phyloP scores from a whole-genome alignment of 805 yeast species.

The Kazachstania taianensis region DNA sequence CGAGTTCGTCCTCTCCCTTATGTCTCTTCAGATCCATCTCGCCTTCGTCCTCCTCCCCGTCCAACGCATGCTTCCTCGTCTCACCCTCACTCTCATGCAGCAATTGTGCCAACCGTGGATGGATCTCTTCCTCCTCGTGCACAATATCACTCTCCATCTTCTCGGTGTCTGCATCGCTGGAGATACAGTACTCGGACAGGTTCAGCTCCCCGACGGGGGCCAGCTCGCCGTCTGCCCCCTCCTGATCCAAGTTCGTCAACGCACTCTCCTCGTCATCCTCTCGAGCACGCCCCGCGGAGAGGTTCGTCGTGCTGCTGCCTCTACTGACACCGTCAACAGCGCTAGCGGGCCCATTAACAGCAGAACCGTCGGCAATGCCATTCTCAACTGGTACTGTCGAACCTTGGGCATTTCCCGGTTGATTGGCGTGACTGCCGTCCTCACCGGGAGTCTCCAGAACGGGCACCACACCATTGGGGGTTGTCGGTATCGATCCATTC shows the following conservation, averaged over 20 bases:
- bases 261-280: slow-evolving; percentile 19
- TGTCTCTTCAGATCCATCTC: no score
- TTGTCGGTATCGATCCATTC: no score
- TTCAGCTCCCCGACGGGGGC: slow-evolving; percentile 34
- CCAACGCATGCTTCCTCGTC: neutral
- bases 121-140: slow-evolving; percentile 10
- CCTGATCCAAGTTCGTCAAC: slow-evolving; percentile 16
- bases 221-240: neutral
- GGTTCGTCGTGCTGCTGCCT: no score
- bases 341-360: no score
- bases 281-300: no score
- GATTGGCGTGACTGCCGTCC: no score
- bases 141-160: slow-evolving; percentile 46
- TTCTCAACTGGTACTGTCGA: no score
- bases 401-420: no score
- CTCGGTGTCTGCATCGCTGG: slow-evolving; percentile 87
- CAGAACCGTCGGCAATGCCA: no score
- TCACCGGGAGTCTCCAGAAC: no score
- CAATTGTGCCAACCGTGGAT: slow-evolving; percentile 16
- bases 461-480: no score
- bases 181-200: slow-evolving; percentile 22
- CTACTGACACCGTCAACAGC: no score
- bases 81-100: slow-evolving; percentile 7
- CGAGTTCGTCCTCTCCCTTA: slow-evolving; percentile 5
- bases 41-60: slow-evolving; percentile 4